Evolutionary conservation across 352 stramenopile species (phyloP), one percentile per base, ranked within the genome.

Genomic region (Globisporangium irregulare): DNA sequence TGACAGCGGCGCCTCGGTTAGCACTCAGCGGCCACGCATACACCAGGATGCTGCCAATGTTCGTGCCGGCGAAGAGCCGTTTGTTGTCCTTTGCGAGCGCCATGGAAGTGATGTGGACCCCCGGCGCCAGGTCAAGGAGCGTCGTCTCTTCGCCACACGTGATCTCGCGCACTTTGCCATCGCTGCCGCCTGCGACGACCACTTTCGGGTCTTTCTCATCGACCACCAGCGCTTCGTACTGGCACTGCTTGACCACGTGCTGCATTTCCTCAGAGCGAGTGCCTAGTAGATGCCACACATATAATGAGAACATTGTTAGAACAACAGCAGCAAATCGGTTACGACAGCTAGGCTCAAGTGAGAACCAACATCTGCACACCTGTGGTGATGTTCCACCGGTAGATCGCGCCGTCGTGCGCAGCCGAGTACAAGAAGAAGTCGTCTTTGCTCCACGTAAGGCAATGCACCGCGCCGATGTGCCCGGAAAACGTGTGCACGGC

Each of bases 381-480:
- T 71, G 62, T 80, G 24, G 53, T 76, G 18, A 86, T 77, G 59
- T 79, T 81, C 90, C 90, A 96, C 41, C 86, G 84, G 46, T 94
- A 97, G 2, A 96, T 76, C 2, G 87, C 84, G 6, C 90, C 89
- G 48, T 97, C 90, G 41, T 92, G 79, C 5, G 77, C 90, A 38
- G 82, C 80, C 5, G 88, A 95, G 69, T 87, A 93, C 15, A 97
- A 64, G 53, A 87, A 89, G 20, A 70, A 78, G 62, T 97, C 89
- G 59, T 95, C 86, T 34, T 64, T 73, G 56, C 76, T 90, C 84
- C 86, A 96, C 15, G 73, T 69, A 8, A 97, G 66, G 9, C 72
- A 82, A 14, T 76, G 74, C 7, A 97, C 87, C 18, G 84, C 79
- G 4, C 84, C 81, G 65, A 96, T 94, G 67, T 97, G 90, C 0